Percentiles rank a stretch among this genome's conserved stretches.
Conservation (phyloP, 2,329 filamentous ascomycete species). For the Epicoccum nigrum region DNA sequence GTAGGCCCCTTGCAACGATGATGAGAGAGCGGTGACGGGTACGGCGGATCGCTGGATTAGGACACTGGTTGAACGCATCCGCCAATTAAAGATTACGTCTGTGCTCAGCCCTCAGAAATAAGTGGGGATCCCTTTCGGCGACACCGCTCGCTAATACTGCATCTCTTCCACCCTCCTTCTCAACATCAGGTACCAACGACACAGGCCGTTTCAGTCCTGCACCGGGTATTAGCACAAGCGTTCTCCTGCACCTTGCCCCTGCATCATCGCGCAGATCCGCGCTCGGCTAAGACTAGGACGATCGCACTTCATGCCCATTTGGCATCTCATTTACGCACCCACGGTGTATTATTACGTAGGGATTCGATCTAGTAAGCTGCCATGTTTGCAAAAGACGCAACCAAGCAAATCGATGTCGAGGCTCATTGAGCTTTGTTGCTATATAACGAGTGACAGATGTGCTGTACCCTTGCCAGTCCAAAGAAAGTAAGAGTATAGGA, state of each 20-base stretch:
- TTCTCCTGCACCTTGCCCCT: background rate
- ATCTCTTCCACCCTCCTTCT: constrained; percentile 9
- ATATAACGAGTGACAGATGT: too few relatives aligned
- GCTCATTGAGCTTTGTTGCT: background rate
- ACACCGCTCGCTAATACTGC: background rate
- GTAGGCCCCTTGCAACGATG: constrained; percentile 6
- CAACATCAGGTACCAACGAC: constrained; percentile 3
- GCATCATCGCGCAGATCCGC: background rate
- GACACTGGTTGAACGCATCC: constrained; percentile 1
- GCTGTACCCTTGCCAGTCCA: too few relatives aligned
- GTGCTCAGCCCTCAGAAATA: constrained; percentile 1
- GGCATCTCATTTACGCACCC: constrained; percentile 2
- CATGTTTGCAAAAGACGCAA: background rate
- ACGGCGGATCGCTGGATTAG: background rate
- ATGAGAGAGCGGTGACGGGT: constrained; percentile 4
- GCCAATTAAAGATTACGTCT: background rate
- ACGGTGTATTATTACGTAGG: constrained; percentile 1
- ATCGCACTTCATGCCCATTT: constrained; percentile 3
- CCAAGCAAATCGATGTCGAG: background rate
- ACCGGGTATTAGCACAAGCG: constrained; percentile 8
- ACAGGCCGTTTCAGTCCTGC: constrained; percentile 5
- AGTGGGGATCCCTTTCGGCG: constrained; percentile 3
- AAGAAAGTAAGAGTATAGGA: background rate
- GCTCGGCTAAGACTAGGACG: background rate
- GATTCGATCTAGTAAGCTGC: background rate